Base-by-base conservation (phyloP, 768 basidiomycete genomes). In the Boletus eberwhitei region DNA sequence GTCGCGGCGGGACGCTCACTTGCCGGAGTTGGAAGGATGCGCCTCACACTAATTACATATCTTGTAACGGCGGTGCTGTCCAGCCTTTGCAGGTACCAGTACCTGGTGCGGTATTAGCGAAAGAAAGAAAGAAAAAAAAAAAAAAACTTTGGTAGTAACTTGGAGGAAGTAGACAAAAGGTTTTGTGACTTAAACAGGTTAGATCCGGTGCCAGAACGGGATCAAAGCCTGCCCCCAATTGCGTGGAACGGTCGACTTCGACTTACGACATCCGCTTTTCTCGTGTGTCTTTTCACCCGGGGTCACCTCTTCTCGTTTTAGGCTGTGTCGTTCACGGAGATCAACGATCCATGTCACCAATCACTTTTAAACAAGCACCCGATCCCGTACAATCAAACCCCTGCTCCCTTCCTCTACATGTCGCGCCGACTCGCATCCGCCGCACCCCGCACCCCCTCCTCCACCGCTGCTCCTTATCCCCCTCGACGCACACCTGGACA, bases 401-500 rank as follows among this genome's bases (percentile, higher is more conserved):
- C 9, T n/a, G 3, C 76, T 54, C 57, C 56, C 55, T 58, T 56
- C 32, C 36, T 45, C 45, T 14, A 55, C 68, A 88, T 88, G 87
- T 84, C 86, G 38, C 84, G 85, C 41, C 73, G 82, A 66, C 73
- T 75, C 37, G 69, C 78, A 24, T 65, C 75, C 48, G 57, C 71
- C 0, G 57, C 71, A 0, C 57, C 69, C 14, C 64, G 73, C n/a
- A 49, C 55, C 44, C 26, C 67, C 2, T 57, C 70, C 4, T 55
- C 70, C 39, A 44, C 73, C 52, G 62, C 50, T 42, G 57, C 72
- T 26, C 69, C 73, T 5, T 73, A 71, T 38, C 61, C 77, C 26
- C 82, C 77, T 31, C 82, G 84, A 37, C 78, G 84, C 21, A 70
- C 80, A 8, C 62, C 78, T 5, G 78, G 77, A n/a, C 81, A 85